Conservation (phyloP, 225 moss, liverwort and hornwort genomes). For the Lunularia cruciata region DNA sequence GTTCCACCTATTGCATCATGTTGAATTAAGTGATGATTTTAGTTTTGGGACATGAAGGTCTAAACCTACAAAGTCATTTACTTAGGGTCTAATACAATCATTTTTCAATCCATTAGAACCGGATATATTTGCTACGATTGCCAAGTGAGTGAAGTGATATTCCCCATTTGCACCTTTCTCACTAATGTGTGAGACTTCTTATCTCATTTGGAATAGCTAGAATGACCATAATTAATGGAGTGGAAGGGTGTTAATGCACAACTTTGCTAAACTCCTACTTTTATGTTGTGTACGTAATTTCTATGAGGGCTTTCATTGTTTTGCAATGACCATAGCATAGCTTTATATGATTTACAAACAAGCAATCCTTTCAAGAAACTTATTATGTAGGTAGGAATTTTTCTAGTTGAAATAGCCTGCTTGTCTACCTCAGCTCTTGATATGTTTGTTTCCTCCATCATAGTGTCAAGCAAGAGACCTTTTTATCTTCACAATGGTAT, state of each 20-base stretch:
- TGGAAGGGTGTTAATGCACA: too few relatives aligned
- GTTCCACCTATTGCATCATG: too few relatives aligned
- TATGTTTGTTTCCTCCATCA: too few relatives aligned
- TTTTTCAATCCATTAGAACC: constrained; percentile 94
- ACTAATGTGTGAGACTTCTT: background rate
- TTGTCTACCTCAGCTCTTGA: too few relatives aligned
- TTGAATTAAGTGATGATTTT: background rate
- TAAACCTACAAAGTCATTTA: constrained; percentile 80
- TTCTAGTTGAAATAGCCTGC: too few relatives aligned
- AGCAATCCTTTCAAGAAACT: constrained; percentile 85
- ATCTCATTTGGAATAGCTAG: background rate
- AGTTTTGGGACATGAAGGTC: constrained; percentile 52
- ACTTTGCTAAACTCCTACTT: background rate
- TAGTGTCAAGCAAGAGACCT: too few relatives aligned
- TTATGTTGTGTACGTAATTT: background rate
- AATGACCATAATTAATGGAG: background rate
- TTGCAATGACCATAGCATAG: constrained; percentile 88
- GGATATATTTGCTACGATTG: constrained; percentile 87
- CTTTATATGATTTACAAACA: constrained; percentile 86
- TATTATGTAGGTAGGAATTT: constrained; percentile 72
- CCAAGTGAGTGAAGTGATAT: constrained; percentile 82
- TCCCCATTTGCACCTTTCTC: too few relatives aligned
- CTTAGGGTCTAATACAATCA: constrained; percentile 94
- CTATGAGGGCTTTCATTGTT: background rate
- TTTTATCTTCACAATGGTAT: too few relatives aligned